Evolutionary conservation across 2,329 filamentous ascomycete species (phyloP).

Genomic region (Ophiostoma piceae): DNA sequence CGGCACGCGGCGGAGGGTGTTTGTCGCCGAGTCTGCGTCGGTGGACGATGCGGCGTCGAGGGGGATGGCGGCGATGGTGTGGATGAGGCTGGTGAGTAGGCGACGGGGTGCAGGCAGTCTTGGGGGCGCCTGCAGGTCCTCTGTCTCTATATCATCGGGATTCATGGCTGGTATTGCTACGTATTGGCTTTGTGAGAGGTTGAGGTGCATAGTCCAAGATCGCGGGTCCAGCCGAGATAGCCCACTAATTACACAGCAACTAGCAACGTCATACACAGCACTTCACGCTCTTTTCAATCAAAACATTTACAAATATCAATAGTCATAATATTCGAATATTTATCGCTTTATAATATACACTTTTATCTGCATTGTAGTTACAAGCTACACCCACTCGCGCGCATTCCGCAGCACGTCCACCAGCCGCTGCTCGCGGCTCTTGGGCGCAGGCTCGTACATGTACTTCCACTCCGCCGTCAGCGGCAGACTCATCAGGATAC

Average conservation of each 20-base stretch:
- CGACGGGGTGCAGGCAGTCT: slow-evolving; percentile 34
- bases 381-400: slow-evolving; percentile 57
- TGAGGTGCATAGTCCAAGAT: neutral
- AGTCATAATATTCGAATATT: neutral
- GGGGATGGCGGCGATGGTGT: slow-evolving; percentile 37
- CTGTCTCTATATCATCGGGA: neutral
- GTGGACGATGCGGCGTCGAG: slow-evolving; percentile 15
- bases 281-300: neutral
- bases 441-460: slow-evolving; percentile 79
- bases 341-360: neutral
- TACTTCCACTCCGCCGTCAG: slow-evolving; percentile 92
- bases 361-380: neutral
- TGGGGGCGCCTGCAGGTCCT: neutral
- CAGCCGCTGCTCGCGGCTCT: slow-evolving; percentile 71
- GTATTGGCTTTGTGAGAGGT: neutral
- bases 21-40: slow-evolving; percentile 21
- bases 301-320: neutral
- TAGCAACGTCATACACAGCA: neutral
- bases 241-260: neutral
- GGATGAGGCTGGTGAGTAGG: slow-evolving; percentile 47
- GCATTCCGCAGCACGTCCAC: slow-evolving; percentile 65
- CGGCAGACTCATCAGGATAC: slow-evolving; percentile 94
- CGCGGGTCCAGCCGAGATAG: neutral
- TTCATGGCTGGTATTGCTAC: no score
- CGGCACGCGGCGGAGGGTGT: slow-evolving; percentile 37